phyloP scores from a whole-genome alignment of 2,329 filamentous ascomycete genomes.

The Dothistroma pini region DNA sequence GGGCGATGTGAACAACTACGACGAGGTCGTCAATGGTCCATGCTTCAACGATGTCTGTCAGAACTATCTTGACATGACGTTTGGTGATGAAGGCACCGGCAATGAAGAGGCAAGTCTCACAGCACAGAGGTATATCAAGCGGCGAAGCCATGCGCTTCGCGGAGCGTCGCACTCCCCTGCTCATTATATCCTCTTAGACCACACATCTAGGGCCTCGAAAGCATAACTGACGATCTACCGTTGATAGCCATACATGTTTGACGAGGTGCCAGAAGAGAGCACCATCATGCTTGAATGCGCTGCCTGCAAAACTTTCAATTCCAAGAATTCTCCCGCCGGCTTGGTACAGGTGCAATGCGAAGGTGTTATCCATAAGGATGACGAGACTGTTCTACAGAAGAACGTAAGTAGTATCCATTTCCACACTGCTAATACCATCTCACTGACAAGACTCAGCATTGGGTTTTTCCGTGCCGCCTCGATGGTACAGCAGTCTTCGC shows the following conservation, averaged over 20 bases:
- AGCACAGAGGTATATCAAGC: neutral
- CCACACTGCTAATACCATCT: neutral
- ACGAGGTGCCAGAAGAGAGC: neutral
- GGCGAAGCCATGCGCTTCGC: neutral
- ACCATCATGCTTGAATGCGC: neutral
- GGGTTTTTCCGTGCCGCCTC: slow-evolving; percentile 5
- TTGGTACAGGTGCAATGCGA: slow-evolving; percentile 2
- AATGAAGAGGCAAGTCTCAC: neutral
- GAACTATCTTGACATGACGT: slow-evolving; percentile 4
- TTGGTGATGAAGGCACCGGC: neutral
- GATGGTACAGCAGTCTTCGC: slow-evolving; percentile 7
- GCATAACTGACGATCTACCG: neutral
- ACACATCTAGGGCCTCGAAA: neutral
- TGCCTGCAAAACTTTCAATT: neutral
- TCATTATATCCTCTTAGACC: neutral
- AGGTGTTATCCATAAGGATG: slow-evolving; percentile 1
- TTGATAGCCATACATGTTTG: slow-evolving; percentile 7
- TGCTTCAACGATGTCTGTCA: slow-evolving; percentile 3
- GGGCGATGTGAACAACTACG: slow-evolving; percentile 5
- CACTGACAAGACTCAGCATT: slow-evolving; percentile 4
- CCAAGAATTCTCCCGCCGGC: neutral
- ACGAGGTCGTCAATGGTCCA: slow-evolving; percentile 1
- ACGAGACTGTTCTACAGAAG: slow-evolving; percentile 3
- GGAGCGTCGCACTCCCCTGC: neutral
- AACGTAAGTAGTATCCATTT: slow-evolving; percentile 5